Evolutionary conservation across 1,284 basidiomycete genomes (phyloP), one percentile per base, ranked within the genome.

Genomic region (Athelia psychrophila): DNA sequence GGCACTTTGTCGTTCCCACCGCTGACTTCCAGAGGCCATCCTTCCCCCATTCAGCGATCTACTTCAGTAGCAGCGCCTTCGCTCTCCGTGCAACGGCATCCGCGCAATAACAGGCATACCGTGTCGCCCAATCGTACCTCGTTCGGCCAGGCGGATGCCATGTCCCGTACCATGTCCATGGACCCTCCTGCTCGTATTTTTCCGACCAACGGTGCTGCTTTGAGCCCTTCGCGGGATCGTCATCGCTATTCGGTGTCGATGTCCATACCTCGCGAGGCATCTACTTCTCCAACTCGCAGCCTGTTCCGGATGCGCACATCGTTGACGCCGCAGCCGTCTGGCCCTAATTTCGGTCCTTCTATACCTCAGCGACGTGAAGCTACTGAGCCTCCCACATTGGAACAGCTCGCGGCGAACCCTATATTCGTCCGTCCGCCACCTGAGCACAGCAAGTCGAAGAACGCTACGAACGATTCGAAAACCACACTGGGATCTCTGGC

Each of bases 301-400:
- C 76, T 75, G 30, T 81, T 87, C 62, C 80, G 80, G 32, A 72
- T 86, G 71, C 82, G 85, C 56, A 76, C 78, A 23, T 84, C 85
- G 13, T 68, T 86, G 55, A 88, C 86, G 3, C 88, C 88, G 5
- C 82, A 85, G 60, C 82, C 83, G 13, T 70, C 72, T n/a, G 75
- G 73, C 24, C 60, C 67, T 30, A 45, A 69, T 23, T 53, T 68
- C 27, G 50, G 71, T 27, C 68, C 62, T 27, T 52, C 62, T 6
- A 69, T 68, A 47, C 67, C 69, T n/a, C 72, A 72, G 49, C 72
- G 75, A 44, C 70, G 76, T 22, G 38, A 42, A n/a, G 64, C 66
- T 33, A 84, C 84, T 16, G 86, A 87, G 57, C 88, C 87, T n/a
- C 87, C 87, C 23, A 76, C 84, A 5, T 63, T 89, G 24, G 74